Base-by-base conservation (phyloP, 192 early-diverging fungal species). In the Backusella mclennaniae region DNA sequence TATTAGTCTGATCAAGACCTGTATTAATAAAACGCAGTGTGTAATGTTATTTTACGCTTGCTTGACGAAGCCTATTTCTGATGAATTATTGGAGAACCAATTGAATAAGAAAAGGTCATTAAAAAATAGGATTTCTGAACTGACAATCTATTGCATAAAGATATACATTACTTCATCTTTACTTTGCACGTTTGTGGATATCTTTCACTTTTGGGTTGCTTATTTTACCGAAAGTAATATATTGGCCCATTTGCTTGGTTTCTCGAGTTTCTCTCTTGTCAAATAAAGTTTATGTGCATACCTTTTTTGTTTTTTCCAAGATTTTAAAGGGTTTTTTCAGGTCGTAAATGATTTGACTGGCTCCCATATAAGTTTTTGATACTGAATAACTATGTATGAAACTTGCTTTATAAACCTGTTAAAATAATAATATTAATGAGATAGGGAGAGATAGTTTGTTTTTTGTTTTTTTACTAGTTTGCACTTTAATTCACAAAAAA, bases 341-440 rank as follows among this genome's bases (percentile, higher is more conserved):
- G 84, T 6, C 77, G 86, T 3, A 77, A 87, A 70, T 84, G 86
- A 82, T 87, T 87, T 44, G 42, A 85, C 67, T 33, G 80, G 76
- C 14, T 73, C 80, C 14, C 77, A n/a, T 12, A 35, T 63, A 6
- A 35, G 26, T 31, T 41, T 73, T 29, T 41, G 33, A 35, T 35
- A 66, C n/a, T 69, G 66, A 33, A 80, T 44, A 73, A 36, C 14
- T 31, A 36, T 73, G 12, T 33, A 59, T 8, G 33, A 73, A 73
- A 38, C 52, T 35, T 29, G 31, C 26, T 8, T 19, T 59, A 33
- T 73, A 3, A 26, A 1, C 19, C 46, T 49, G 3, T 5, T 6
- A 49, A 49, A 19, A 49, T 5, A 49, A 49, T 19, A 49, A 19
- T 0, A 49, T 19, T 4, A 19, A 6, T 19, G 17, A 19, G 6